Evolutionary conservation across 768 basidiomycete species (phyloP).

Genomic region (Leucocoprinus sp.): DNA sequence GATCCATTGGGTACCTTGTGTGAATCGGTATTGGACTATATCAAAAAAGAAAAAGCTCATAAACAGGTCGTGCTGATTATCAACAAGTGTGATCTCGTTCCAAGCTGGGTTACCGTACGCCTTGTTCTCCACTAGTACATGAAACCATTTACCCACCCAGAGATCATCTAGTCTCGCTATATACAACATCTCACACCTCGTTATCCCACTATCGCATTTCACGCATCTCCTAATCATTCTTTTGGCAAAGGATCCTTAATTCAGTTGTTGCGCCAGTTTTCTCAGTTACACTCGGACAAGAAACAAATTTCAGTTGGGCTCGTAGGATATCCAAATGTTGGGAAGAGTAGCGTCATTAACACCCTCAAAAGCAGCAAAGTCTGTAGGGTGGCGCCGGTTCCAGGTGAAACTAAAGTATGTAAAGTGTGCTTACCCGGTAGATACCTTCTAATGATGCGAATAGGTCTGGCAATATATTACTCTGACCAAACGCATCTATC

Average conservation of each 20-base stretch:
- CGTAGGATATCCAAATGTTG: conserved; percentile 97
- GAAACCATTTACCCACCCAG: background rate
- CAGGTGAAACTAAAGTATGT: conserved; percentile 89
- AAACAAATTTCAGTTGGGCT: conserved; percentile 99
- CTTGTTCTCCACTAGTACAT: background rate
- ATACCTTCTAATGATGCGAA: conserved; percentile 13
- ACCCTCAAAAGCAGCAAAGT: conserved; percentile 98
- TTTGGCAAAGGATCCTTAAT: conserved; percentile 99
- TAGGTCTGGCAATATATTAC: conserved; percentile 99
- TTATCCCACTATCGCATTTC: conserved; percentile 96
- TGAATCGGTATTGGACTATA: conserved; percentile 85
- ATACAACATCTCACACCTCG: conserved; percentile 91
- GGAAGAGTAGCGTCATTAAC: conserved; percentile 96
- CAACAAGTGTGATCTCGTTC: conserved; percentile 98
- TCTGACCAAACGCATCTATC: conserved; percentile 90
- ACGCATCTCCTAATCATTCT: conserved; percentile 97
- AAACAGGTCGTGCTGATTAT: conserved; percentile 95
- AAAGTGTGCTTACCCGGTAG: conserved; percentile 1
- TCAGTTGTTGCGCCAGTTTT: conserved; percentile 92
- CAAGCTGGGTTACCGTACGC: conserved; percentile 96
- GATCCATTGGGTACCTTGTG: conserved; percentile 95
- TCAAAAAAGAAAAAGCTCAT: conserved; percentile 94
- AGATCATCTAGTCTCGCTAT: conserved; percentile 68
- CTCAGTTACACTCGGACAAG: conserved; percentile 95
- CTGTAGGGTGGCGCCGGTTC: conserved; percentile 92